Conservation (phyloP, 192 early-diverging fungal species). For the Rhizoclosmatium sp. region DNA sequence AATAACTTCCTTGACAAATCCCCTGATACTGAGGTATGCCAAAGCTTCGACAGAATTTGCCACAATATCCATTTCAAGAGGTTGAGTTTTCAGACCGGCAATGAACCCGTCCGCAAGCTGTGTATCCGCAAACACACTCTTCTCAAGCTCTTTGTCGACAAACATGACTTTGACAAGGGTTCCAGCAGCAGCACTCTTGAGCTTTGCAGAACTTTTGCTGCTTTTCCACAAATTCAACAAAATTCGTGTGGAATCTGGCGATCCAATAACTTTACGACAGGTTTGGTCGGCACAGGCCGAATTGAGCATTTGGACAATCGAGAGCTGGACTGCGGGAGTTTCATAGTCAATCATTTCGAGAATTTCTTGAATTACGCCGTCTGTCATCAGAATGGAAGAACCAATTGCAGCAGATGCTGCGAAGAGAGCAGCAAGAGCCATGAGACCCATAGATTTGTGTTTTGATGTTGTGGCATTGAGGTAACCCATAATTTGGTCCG, state of each 20-base stretch:
- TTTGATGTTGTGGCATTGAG: conserved; percentile 25
- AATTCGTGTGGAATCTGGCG: conserved; percentile 16
- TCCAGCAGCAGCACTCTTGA: conserved; percentile 38
- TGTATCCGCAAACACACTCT: conserved; percentile 22
- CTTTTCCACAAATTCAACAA: conserved; percentile 31
- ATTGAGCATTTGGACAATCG: conserved; percentile 62
- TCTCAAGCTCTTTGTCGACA: conserved; percentile 28
- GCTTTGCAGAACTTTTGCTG: not conserved
- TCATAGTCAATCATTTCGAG: conserved; percentile 86
- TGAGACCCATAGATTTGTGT: conserved; percentile 34
- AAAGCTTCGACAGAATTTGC: conserved; percentile 79
- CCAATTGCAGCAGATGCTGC: conserved; percentile 45
- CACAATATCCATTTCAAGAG: conserved; percentile 38
- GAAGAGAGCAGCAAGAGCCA: conserved; percentile 67
- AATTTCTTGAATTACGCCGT: conserved; percentile 74
- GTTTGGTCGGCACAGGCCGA: conserved; percentile 69
- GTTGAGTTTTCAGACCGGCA: conserved; percentile 53
- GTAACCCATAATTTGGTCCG: conserved; percentile 14
- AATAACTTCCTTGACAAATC: conserved; percentile 74
- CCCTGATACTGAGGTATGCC: conserved; percentile 79
- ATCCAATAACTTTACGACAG: conserved; percentile 62
- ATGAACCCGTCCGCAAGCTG: conserved; percentile 64
- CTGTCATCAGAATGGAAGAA: conserved; percentile 61
- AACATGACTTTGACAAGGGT: conserved; percentile 52
- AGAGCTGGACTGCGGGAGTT: conserved; percentile 67